These are phyloP conservation scores for Aspergillus biplanus DNA, from an alignment of 495 filamentous ascomycete genomes.

Conservation along the genomic window DNA sequence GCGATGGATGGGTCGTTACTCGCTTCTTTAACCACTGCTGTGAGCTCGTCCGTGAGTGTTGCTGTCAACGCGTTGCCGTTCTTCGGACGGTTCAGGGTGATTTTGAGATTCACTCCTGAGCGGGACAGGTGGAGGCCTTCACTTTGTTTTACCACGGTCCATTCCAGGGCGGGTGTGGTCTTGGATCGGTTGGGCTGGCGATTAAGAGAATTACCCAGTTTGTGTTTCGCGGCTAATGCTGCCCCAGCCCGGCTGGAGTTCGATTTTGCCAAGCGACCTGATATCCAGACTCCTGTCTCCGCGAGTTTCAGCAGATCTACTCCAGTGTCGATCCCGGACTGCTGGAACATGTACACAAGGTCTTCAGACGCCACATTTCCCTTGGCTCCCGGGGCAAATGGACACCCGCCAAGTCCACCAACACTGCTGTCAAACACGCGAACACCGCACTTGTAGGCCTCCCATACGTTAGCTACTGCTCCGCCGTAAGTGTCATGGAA, in stretches of 20 bases:
- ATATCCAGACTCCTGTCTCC: conserved; percentile 46
- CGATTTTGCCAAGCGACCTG: conserved; percentile 26
- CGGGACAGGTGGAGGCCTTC: conserved; percentile 27
- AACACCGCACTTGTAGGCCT: conserved; percentile 43
- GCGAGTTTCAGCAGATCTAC: conserved; percentile 39
- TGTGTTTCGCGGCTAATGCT: conserved; percentile 29
- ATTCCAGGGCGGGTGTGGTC: not conserved
- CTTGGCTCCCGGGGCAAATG: conserved; percentile 50
- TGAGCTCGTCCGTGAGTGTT: conserved; percentile 34
- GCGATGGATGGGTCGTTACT: conserved; percentile 28
- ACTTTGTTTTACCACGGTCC: conserved; percentile 20
- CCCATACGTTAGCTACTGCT: conserved; percentile 47
- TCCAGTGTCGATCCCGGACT: conserved; percentile 42
- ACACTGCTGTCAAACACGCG: conserved; percentile 50
- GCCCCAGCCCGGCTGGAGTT: conserved; percentile 39
- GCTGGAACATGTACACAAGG: conserved; percentile 46
- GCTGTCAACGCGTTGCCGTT: conserved; percentile 42
- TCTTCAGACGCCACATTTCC: conserved; percentile 51
- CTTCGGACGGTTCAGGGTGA: conserved; percentile 34
- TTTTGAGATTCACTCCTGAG: conserved; percentile 34
- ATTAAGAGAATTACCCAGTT: not conserved
- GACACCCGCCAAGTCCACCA: conserved; percentile 50
- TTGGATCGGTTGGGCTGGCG: not conserved
- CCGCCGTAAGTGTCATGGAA: conserved; percentile 54
- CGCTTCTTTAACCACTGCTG: conserved; percentile 23